These are phyloP conservation scores for Podospora appendiculata DNA, from an alignment of 495 filamentous ascomycete genomes.

Conservation along the genomic window DNA sequence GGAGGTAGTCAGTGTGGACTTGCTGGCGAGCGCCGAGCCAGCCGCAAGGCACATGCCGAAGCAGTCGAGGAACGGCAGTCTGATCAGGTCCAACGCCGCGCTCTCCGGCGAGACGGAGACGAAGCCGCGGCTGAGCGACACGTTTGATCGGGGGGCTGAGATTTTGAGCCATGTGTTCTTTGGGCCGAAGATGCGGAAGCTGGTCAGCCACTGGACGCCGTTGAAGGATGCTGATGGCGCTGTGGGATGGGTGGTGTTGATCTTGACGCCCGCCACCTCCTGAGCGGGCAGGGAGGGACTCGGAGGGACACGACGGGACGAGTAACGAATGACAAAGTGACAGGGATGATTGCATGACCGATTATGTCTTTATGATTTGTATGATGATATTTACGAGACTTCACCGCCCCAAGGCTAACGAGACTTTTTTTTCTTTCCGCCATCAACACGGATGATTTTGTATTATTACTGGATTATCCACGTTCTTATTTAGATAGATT, in stretches of 20 bases:
- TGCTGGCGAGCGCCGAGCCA: constrained; percentile 13
- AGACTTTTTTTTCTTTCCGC: neutral
- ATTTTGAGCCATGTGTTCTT: constrained; percentile 16
- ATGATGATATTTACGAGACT: neutral
- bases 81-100: neutral
- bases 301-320: too few species aligned
- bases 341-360: too few species aligned
- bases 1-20: constrained; percentile 30
- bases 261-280: constrained; percentile 21
- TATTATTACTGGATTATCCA: neutral
- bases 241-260: constrained; percentile 39
- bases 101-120: neutral
- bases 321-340: too few species aligned
- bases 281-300: neutral
- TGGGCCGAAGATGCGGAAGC: constrained; percentile 24
- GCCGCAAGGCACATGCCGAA: neutral
- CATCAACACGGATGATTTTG: neutral
- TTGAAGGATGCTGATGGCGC: constrained; percentile 41
- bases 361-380: neutral
- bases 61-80: constrained; percentile 8
- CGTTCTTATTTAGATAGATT: neutral
- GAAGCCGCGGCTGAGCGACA: constrained; percentile 13
- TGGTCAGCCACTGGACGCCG: constrained; percentile 49
- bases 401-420: neutral
- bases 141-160: constrained; percentile 19